Conservation (phyloP, 345 rosid species). For the Pistacia integerrima region DNA sequence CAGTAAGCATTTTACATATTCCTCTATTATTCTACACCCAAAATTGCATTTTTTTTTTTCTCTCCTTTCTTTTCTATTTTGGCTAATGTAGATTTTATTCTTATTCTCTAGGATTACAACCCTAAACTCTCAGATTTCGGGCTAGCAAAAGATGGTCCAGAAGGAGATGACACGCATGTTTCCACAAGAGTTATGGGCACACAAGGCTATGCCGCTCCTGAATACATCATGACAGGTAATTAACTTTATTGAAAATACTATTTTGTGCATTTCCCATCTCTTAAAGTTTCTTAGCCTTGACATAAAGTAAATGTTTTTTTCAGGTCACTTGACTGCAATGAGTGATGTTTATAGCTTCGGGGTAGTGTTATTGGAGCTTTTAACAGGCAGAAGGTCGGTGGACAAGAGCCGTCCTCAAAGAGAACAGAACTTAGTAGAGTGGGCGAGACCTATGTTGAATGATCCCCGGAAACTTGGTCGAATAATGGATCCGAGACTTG, state of each 20-base stretch:
- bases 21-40: background rate
- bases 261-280: background rate
- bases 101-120: constrained; percentile 56
- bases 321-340: constrained; percentile 73
- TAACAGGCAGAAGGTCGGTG: constrained; percentile 61
- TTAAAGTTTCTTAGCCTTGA: constrained; percentile 1
- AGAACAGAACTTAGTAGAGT: constrained; percentile 64
- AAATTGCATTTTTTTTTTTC: no score
- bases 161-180: constrained; percentile 92
- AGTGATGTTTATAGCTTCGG: constrained; percentile 80
- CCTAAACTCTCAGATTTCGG: constrained; percentile 92
- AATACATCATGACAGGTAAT: constrained; percentile 88
- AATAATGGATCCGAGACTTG: constrained; percentile 87
- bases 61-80: background rate
- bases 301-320: background rate
- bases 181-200: constrained; percentile 96
- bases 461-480: constrained; percentile 64
- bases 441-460: constrained; percentile 73
- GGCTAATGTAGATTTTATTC: background rate
- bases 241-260: background rate
- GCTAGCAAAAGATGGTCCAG: constrained; percentile 91
- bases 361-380: constrained; percentile 61
- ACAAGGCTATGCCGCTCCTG: constrained; percentile 96
- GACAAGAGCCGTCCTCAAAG: constrained; percentile 59
- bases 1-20: constrained; percentile 43